Evolutionary conservation across 1,284 basidiomycete species (phyloP).

Genomic region (Xerocomus cyaneibrunnescens): DNA sequence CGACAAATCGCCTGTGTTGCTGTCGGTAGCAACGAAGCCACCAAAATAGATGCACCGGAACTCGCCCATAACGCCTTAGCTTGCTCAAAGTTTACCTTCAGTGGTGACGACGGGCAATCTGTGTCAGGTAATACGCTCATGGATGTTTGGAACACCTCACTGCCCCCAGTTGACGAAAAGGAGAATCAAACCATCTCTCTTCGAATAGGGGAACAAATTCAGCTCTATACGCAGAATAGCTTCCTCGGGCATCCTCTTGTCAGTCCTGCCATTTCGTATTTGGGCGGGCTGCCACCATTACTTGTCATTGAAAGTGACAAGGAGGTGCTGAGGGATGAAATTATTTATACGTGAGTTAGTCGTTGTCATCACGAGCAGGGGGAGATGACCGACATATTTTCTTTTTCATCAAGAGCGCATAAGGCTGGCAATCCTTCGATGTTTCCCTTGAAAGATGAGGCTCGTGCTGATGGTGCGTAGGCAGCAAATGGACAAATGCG

Average conservation of each 20-base stretch:
- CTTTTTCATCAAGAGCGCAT: conserved; percentile 66
- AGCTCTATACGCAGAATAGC: conserved; percentile 87
- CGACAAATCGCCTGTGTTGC: conserved; percentile 53
- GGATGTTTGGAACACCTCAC: conserved; percentile 47
- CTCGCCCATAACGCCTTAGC: conserved; percentile 21
- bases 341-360: conserved; percentile 75
- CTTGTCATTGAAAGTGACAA: conserved; percentile 86
- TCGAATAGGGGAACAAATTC: conserved; percentile 71
- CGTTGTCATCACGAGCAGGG: not conserved
- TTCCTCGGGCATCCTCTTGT: conserved; percentile 85
- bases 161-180: conserved; percentile 39
- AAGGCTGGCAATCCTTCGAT: conserved; percentile 84
- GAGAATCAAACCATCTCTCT: conserved; percentile 47
- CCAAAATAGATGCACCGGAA: conserved; percentile 11
- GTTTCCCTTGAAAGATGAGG: conserved; percentile 66
- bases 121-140: conserved; percentile 32
- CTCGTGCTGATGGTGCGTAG: conserved; percentile 57
- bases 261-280: conserved; percentile 79
- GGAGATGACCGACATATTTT: not conserved
- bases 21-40: conserved; percentile 5
- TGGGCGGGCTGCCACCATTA: conserved; percentile 90
- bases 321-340: conserved; percentile 92
- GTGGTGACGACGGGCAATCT: conserved; percentile 15
- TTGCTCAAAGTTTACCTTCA: conserved; percentile 22
- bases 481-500: not conserved